phyloP scores from a whole-genome alignment of 2,329 filamentous ascomycete species.

The Monilinia aucupariae region DNA sequence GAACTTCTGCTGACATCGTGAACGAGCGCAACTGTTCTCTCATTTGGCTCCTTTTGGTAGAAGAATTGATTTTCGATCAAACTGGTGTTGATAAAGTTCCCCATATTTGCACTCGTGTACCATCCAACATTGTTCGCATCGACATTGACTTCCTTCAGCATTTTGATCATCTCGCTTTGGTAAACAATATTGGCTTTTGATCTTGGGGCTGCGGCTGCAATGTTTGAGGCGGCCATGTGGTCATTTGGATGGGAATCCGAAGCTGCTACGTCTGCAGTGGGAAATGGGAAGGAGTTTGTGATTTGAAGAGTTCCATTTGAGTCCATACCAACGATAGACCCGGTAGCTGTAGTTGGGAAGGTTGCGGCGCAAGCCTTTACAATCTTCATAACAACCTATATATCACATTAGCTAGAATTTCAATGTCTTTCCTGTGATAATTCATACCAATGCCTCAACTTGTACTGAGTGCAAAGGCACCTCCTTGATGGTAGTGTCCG shows the following conservation, averaged over 20 bases:
- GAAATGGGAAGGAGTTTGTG: conserved; percentile 94
- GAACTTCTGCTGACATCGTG: conserved; percentile 95
- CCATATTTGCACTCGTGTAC: conserved; percentile 98
- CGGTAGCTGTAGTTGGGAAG: conserved; percentile 85
- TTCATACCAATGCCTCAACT: conserved; percentile 84
- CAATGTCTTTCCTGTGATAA: conserved; percentile 34
- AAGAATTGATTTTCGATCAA: conserved; percentile 97
- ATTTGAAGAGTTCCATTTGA: conserved; percentile 73
- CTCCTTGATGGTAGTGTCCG: conserved; percentile 54
- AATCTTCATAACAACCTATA: conserved; percentile 91
- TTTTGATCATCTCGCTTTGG: conserved; percentile 95
- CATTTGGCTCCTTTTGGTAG: conserved; percentile 90
- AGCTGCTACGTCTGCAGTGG: conserved; percentile 66
- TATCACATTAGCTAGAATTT: conserved; percentile 28
- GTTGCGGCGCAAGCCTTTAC: conserved; percentile 87
- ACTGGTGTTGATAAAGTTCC: conserved; percentile 91
- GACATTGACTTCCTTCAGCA: conserved; percentile 93
- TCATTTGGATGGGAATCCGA: conserved; percentile 69
- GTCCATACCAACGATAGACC: conserved; percentile 91
- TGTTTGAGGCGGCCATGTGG: conserved; percentile 56
- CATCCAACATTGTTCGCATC: conserved; percentile 97
- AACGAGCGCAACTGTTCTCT: conserved; percentile 79
- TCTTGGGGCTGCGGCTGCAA: conserved; percentile 82
- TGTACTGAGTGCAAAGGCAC: conserved; percentile 78
- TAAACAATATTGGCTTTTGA: conserved; percentile 85